Conservation (phyloP, 805 yeast species). For the Starmerella gropengiesseri region DNA sequence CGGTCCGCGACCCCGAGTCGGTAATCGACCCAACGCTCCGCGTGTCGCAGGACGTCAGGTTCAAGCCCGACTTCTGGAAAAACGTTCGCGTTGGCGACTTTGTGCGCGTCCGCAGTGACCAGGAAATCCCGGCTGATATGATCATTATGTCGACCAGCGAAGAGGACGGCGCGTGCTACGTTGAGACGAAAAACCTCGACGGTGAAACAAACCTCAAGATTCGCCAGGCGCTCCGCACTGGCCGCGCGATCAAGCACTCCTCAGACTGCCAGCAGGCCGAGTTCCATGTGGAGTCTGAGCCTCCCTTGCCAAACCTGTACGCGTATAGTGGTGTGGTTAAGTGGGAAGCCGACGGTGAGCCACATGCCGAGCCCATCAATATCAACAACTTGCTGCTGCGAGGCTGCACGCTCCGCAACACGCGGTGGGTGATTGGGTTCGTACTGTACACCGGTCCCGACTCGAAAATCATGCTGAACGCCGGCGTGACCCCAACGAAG, state of each 20-base stretch:
- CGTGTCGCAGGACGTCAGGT: constrained; percentile 32
- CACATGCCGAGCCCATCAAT: constrained; percentile 43
- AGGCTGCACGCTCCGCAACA: constrained; percentile 65
- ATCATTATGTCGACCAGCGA: constrained; percentile 59
- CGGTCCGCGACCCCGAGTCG: constrained; percentile 17
- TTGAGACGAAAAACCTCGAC: constrained; percentile 62
- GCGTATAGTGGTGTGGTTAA: constrained; percentile 35
- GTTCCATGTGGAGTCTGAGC: constrained; percentile 59
- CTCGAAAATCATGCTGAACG: constrained; percentile 67
- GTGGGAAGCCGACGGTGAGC: constrained; percentile 17
- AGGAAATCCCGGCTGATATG: constrained; percentile 71
- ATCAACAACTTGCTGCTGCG: constrained; percentile 58
- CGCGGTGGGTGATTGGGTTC: constrained; percentile 64
- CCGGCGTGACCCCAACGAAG: constrained; percentile 72
- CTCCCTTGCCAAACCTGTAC: constrained; percentile 57
- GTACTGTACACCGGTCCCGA: constrained; percentile 67
- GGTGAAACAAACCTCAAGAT: constrained; percentile 71
- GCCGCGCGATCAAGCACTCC: constrained; percentile 43
- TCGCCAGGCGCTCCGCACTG: constrained; percentile 47
- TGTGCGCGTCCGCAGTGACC: constrained; percentile 56
- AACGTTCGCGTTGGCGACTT: constrained; percentile 68
- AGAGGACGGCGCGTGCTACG: constrained; percentile 57
- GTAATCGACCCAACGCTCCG: constrained; percentile 25
- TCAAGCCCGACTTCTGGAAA: constrained; percentile 57
- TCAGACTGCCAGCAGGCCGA: constrained; percentile 30